phyloP scores from a whole-genome alignment of 2,329 filamentous ascomycete genomes.

The Dothistroma pini region DNA sequence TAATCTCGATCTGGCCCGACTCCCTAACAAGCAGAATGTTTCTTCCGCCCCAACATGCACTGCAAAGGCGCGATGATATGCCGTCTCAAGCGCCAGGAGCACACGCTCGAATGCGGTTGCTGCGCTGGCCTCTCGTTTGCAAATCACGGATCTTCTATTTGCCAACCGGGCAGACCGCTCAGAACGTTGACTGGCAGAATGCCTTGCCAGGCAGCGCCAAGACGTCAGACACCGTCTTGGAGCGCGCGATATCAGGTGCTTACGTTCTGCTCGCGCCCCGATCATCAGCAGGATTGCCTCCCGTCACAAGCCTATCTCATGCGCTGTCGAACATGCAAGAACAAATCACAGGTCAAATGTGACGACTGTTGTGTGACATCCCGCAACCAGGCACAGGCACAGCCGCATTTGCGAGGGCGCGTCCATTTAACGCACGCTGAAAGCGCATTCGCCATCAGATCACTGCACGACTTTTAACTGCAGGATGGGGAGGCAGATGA shows the following conservation, averaged over 20 bases:
- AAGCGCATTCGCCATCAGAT: constrained; percentile 6
- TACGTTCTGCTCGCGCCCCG: background rate
- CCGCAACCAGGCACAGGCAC: constrained; percentile 18
- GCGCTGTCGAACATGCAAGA: constrained; percentile 4
- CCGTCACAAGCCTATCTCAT: constrained; percentile 3
- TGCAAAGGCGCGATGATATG: background rate
- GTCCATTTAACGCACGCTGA: constrained; percentile 7
- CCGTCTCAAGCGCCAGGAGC: background rate
- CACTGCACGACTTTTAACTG: constrained; percentile 3
- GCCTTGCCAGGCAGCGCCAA: background rate
- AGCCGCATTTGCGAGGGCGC: constrained; percentile 4
- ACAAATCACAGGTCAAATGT: constrained; percentile 13
- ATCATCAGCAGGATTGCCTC: background rate
- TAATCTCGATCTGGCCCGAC: background rate
- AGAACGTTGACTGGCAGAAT: background rate
- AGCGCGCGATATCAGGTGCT: background rate
- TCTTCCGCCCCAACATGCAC: background rate
- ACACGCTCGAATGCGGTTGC: background rate
- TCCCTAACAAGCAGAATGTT: background rate
- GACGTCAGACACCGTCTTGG: constrained; percentile 8
- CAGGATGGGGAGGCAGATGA: constrained; percentile 9
- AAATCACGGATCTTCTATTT: background rate
- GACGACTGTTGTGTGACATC: constrained; percentile 12
- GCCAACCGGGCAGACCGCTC: background rate
- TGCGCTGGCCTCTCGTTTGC: background rate